Base-by-base conservation (phyloP, 768 basidiomycete genomes). In the Sarcomyxa edulis region DNA sequence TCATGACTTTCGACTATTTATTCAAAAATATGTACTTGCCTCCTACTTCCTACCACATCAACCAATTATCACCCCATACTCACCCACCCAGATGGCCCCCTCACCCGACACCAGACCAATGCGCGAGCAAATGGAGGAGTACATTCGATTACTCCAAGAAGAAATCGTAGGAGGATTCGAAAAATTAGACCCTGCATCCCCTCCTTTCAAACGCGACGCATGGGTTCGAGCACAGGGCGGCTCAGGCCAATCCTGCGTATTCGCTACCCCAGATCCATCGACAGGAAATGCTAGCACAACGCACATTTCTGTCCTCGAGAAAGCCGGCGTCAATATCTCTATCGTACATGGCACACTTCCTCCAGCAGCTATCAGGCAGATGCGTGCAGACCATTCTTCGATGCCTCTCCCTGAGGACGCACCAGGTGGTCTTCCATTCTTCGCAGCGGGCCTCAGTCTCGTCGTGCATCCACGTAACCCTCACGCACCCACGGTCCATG, bases 391-490 rank as follows among this genome's bases (percentile, higher is more conserved):
- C 61, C 96, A 98, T 55, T 66, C 72, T 29, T 76, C 78, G 18
- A 72, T 90, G 49, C 81, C 84, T 1, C 74, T 79, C 44, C 58
- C 20, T 16, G 22, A 32, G 10, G 60, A 81, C 42, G 62, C 67
- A 35, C 65, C 72, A 12, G 66, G 68, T 6, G 76, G 80, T 26
- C 69, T 96, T 10, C 95, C 94, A 0, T 99, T 92, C 71, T 94
- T 93, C 52, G 94, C 88, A 10, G 87, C 86, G 0, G 95, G 96
- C 0, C 69, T 98, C 52, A 90, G 85, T 48, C 75, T 98, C 53
- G 91, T 99, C 50, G 72, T 98, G 12, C 95, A 99, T 59, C 95
- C 95, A 0, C 75, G 82, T 37, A 96, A 93, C 64, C 96, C 95
- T 3, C 79, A 90, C 52, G 84, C 88, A 11, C 92, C 96, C 7